These are phyloP conservation scores for Theileria annulata DNA, from an alignment of 169 alveolate genomes.

Conservation along the genomic window DNA sequence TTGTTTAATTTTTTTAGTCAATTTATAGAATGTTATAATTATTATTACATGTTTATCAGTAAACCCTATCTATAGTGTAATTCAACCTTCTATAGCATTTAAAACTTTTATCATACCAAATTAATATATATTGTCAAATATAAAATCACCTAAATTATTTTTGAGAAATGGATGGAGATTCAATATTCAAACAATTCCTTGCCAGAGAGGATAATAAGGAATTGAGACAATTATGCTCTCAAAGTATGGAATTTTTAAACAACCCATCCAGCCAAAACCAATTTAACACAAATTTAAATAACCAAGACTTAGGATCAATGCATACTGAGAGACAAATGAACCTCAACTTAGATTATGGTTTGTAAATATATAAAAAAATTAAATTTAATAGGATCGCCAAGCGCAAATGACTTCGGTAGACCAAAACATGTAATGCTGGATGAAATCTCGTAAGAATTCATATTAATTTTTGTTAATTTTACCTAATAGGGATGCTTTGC, in stretches of 20 bases:
- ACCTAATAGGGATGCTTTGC: constrained; percentile 31
- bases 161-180: constrained; percentile 41
- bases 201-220: constrained; percentile 40
- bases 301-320: constrained; percentile 9
- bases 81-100: too few relatives aligned
- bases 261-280: background rate
- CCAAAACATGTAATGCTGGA: constrained; percentile 53
- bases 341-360: constrained; percentile 11
- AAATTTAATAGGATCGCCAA: background rate
- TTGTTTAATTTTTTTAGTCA: background rate
- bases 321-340: constrained; percentile 21
- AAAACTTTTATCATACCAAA: background rate
- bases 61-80: background rate
- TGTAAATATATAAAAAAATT: background rate
- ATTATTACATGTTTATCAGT: background rate
- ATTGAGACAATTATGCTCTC: constrained; percentile 16
- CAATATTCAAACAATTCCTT: constrained; percentile 25
- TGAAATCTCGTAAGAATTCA: constrained; percentile 44
- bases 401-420: background rate
- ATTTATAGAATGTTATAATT: background rate
- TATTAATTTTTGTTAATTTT: background rate
- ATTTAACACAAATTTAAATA: constrained; percentile 1
- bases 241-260: constrained; percentile 6
- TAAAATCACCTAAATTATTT: background rate
- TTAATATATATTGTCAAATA: background rate